These are phyloP conservation scores for Cercospora zeina DNA, from an alignment of 2,329 filamentous ascomycete genomes.

Conservation along the genomic window DNA sequence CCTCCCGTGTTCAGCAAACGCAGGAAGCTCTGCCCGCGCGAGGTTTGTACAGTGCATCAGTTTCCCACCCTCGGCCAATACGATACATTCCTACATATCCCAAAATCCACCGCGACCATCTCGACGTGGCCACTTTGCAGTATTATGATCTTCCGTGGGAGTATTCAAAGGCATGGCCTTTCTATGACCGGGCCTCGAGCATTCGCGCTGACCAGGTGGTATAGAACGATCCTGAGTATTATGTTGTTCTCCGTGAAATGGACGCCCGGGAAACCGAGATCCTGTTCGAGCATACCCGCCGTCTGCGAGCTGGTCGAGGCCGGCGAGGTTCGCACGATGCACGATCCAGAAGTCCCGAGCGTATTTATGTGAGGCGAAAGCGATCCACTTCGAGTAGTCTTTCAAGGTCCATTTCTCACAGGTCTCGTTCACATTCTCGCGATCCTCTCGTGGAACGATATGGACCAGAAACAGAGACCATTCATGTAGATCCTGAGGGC, in stretches of 20 bases:
- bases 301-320: background rate
- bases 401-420: background rate
- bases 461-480: background rate
- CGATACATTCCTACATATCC: conserved; percentile 2
- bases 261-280: conserved; percentile 1
- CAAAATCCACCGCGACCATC: conserved; percentile 9
- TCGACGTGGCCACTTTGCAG: conserved; percentile 1
- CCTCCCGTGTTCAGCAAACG: background rate
- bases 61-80: background rate
- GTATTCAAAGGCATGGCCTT: background rate
- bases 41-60: background rate
- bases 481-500: background rate
- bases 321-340: background rate
- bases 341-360: background rate
- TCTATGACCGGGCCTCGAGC: background rate
- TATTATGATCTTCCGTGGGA: conserved; percentile 9
- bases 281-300: conserved; percentile 10
- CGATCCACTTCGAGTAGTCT: background rate
- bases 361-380: background rate
- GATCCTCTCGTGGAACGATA: background rate
- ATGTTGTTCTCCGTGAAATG: conserved; percentile 8
- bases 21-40: background rate
- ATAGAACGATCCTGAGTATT: conserved; percentile 5
- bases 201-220: background rate
- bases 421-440: background rate